phyloP scores from a whole-genome alignment of 2,329 filamentous ascomycete species.

The Lecanicillium sp. region DNA sequence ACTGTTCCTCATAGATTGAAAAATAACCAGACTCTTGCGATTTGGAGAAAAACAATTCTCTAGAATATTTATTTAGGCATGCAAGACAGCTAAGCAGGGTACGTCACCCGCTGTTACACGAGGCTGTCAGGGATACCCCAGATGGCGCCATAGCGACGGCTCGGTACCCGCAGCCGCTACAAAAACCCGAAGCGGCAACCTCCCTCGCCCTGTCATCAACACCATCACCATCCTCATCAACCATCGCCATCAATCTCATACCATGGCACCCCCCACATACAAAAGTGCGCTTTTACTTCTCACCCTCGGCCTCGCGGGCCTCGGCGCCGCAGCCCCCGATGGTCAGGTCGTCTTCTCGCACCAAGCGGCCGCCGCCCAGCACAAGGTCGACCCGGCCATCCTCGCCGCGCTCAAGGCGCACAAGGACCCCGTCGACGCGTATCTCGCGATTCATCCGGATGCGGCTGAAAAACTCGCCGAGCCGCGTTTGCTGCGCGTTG shows the following conservation, averaged over 20 bases:
- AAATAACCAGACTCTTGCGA: too few species aligned
- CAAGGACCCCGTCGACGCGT: slow-evolving; percentile 26
- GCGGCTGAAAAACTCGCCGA: slow-evolving; percentile 27
- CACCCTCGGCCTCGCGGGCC: slow-evolving; percentile 3
- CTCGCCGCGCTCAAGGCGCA: slow-evolving; percentile 21
- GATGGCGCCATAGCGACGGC: too few species aligned
- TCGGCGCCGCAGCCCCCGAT: slow-evolving; percentile 11
- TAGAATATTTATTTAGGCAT: too few species aligned
- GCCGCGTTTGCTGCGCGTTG: slow-evolving; percentile 56
- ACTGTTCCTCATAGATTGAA: too few species aligned
- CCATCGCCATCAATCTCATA: neutral
- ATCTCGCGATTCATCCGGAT: slow-evolving; percentile 23
- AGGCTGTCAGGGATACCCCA: too few species aligned
- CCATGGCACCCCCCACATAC: neutral
- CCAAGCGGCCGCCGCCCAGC: slow-evolving; percentile 6
- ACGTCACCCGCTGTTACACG: too few species aligned
- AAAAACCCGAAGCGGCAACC: too few species aligned
- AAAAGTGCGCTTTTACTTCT: slow-evolving; percentile 6
- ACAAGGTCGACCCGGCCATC: slow-evolving; percentile 20
- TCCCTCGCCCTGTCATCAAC: too few species aligned
- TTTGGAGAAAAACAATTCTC: too few species aligned
- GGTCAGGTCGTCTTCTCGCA: slow-evolving; percentile 16
- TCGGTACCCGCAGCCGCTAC: too few species aligned
- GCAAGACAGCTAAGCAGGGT: too few species aligned
- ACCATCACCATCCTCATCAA: neutral